Evolutionary conservation across 2,329 filamentous ascomycete species (phyloP), one percentile per base, ranked within the genome.

Genomic region (Phialophora tarda): DNA sequence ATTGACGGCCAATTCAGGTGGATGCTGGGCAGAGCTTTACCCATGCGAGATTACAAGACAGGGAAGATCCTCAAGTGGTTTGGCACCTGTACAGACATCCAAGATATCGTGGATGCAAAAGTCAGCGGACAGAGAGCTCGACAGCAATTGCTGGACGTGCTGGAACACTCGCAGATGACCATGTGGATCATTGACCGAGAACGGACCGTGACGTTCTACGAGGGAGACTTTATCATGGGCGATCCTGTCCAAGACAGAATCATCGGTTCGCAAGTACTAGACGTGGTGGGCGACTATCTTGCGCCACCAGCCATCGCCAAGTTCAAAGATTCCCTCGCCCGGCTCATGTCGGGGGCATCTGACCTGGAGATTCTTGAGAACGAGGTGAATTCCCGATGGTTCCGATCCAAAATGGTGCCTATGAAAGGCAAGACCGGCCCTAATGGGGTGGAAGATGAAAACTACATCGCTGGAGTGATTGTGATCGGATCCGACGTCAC

Each of bases 401-500:
- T 89, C 73, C 84, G 89, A 53, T 93, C 90, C 0, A 84, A 89
- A 7, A 86, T 93, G 67, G 82, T 91, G 8, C 90, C 91, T 1
- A 82, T 91, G 41, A 77, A 86, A 24, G 84, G 83, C 14, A 86
- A 87, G 62, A 83, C 84, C 53, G 80, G 84, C 1, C 80, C 81
- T 32, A 81, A 78, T 28, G 85, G 86, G 82, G 14, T 82, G 82
- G 70, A 78, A 78, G 78, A 77, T 14, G 81, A 85, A 14, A 77
- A 80, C 2, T 84, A 81, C 58, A 82, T 92, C 23, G 88, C 91
- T 69, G 90, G 90, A 1, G 89, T 91, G 1, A 91, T 92, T 64
- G 90, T 89, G 1, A 86, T 93, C n/a, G 89, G 89, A 54, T 90
- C 92, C 85, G 90, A 93, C 73, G 86, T 93, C 5, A 93, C 91